Percentiles rank a stretch among this genome's conserved stretches.
Conservation (phyloP, 2,329 filamentous ascomycete species). For the Lasiodiplodia citricola region DNA sequence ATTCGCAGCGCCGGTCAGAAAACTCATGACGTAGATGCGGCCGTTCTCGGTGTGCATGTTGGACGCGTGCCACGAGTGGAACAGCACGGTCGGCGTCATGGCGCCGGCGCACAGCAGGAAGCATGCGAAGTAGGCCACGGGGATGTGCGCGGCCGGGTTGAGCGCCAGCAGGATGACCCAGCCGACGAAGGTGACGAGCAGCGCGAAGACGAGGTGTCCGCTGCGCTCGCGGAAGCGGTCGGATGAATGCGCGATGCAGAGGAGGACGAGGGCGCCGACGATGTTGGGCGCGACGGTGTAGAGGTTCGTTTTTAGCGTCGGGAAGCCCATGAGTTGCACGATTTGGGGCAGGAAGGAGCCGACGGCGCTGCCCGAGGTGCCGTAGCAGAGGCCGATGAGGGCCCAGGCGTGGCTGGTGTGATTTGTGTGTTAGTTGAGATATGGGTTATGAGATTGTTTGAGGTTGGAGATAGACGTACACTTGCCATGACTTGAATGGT, state of each 20-base stretch:
- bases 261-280: slow-evolving; percentile 21
- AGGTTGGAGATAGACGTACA: background rate
- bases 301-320: slow-evolving; percentile 22
- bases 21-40: slow-evolving; percentile 21
- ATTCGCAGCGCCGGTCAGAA: slow-evolving; percentile 19
- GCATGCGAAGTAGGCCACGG: slow-evolving; percentile 16
- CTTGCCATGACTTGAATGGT: slow-evolving; percentile 15
- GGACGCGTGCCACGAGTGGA: slow-evolving; percentile 25
- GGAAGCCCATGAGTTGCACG: slow-evolving; percentile 18
- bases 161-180: slow-evolving; percentile 17
- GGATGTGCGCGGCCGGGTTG: slow-evolving; percentile 1
- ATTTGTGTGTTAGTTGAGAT: too few species aligned
- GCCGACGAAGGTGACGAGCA: slow-evolving; percentile 22
- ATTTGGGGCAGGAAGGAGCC: slow-evolving; percentile 27
- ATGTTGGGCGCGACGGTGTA: slow-evolving; percentile 25
- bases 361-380: slow-evolving; percentile 16
- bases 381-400: slow-evolving; percentile 24
- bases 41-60: slow-evolving; percentile 25
- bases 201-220: slow-evolving; percentile 15
- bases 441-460: too few species aligned
- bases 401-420: slow-evolving; percentile 15
- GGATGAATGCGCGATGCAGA: slow-evolving; percentile 12
- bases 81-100: slow-evolving; percentile 22
- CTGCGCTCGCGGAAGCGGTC: slow-evolving; percentile 24
- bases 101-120: slow-evolving; percentile 25